Evolutionary conservation across 1,284 basidiomycete genomes (phyloP), one percentile per base, ranked within the genome.

Genomic region (Rhodotorula sp.): DNA sequence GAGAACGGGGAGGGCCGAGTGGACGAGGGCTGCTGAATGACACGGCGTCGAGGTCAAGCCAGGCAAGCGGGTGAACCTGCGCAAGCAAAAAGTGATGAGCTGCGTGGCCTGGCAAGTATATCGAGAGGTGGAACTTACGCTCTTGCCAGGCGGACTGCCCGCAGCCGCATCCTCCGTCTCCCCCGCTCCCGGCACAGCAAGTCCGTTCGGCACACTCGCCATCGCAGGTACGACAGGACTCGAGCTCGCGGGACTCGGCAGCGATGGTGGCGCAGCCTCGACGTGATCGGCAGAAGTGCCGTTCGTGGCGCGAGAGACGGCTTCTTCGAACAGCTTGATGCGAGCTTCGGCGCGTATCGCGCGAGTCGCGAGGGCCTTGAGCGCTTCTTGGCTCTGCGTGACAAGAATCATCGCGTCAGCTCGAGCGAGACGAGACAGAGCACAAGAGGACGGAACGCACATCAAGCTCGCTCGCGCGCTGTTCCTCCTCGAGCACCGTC

Each of bases 21-120:
- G 51, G 44, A 1, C 64, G 64, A n/a, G 44, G 59, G 24, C 27
- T 56, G 34, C 47, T 51, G 64, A 74, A 73, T 17, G 71, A 68
- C n/a, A 74, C 46, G 30, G 70, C 49, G 27, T 73, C 71, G 59
- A 74, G 68, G 29, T 74, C 73, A 59, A 74, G 66, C 68, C 68
- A 74, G 19, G 61, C 51, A 22, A 74, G 60, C 2, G 73, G 73
- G 36, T 74, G 73, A 5, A 62, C 39, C 71, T 74, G 62, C 24
- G 2, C 10, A 20, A 15, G 10, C n/a, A 0, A 30, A n/a, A 10
- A 17, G 34, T 1, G 17, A n/a, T 44, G 27, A 32, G 56, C 13
- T 19, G 4, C 0, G 7, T 24, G 19, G 15, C 15, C 13, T 11
- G 8, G 6, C 0, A 4, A 19, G n/a, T 17, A 15, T 2, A 7